A percentile compares a stretch with the other conserved stretches of the same genome.
Conservation (phyloP, 2,329 filamentous ascomycete species). For the Gyromitra esculenta region DNA sequence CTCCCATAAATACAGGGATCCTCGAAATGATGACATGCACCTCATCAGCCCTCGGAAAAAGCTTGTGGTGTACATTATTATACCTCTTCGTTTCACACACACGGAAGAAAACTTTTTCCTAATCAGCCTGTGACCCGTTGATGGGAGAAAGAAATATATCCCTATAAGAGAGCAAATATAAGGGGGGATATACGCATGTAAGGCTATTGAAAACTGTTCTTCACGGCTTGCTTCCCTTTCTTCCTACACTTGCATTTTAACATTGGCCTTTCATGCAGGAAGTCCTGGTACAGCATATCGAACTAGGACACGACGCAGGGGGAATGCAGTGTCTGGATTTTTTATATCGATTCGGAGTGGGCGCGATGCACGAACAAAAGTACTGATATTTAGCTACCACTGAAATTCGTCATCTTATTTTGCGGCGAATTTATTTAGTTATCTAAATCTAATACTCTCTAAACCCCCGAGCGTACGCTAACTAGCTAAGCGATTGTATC, state of each 20-base stretch:
- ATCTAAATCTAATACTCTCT: no score
- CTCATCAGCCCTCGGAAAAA: slow-evolving; percentile 24
- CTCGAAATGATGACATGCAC: slow-evolving; percentile 30
- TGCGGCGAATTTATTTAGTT: background rate
- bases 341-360: slow-evolving; percentile 29
- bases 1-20: slow-evolving; percentile 41
- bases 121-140: slow-evolving; percentile 43
- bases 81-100: slow-evolving; percentile 38
- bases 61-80: slow-evolving; percentile 39
- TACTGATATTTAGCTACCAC: slow-evolving; percentile 10
- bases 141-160: slow-evolving; percentile 16
- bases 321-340: slow-evolving; percentile 25
- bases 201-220: slow-evolving; percentile 7
- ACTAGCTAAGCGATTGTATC: slow-evolving; percentile 28
- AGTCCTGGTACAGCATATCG: slow-evolving; percentile 39
- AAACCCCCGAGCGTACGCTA: background rate
- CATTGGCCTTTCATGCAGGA: slow-evolving; percentile 39
- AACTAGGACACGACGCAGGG: slow-evolving; percentile 39
- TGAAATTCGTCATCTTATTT: slow-evolving; percentile 17
- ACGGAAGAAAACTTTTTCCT: slow-evolving; percentile 22
- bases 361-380: slow-evolving; percentile 17
- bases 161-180: slow-evolving; percentile 26
- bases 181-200: slow-evolving; percentile 21
- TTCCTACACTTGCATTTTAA: slow-evolving; percentile 41
- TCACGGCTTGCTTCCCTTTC: slow-evolving; percentile 45